These are phyloP conservation scores for Pseudocercospora fuligena DNA, from an alignment of 2,329 filamentous ascomycete species.

Conservation along the genomic window DNA sequence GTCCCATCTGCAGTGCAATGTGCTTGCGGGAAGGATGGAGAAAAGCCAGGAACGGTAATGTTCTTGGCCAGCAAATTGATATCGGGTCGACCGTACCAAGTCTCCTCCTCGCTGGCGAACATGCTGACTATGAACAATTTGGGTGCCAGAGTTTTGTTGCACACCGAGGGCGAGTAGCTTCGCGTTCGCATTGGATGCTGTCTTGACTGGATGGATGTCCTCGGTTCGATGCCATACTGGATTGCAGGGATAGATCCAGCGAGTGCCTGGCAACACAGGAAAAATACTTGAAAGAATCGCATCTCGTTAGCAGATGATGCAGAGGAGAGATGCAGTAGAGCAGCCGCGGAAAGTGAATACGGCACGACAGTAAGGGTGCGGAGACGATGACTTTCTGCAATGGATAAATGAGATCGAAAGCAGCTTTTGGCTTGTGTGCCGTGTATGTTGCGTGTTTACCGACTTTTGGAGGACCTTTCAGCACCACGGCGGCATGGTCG, in stretches of 20 bases:
- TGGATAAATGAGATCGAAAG: too few relatives aligned
- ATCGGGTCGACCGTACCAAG: slow-evolving; percentile 43
- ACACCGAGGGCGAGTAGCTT: background rate
- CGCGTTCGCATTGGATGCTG: slow-evolving; percentile 1
- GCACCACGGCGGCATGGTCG: too few relatives aligned
- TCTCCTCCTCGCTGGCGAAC: slow-evolving; percentile 58
- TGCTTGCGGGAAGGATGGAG: slow-evolving; percentile 45
- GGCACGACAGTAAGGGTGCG: too few relatives aligned
- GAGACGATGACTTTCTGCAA: too few relatives aligned
- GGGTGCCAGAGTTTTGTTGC: slow-evolving; percentile 41
- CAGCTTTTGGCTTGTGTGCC: too few relatives aligned
- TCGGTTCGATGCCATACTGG: slow-evolving; percentile 18
- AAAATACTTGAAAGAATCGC: background rate
- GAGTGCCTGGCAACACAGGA: slow-evolving; percentile 3
- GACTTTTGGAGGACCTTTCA: too few relatives aligned
- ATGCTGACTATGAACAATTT: slow-evolving; percentile 68
- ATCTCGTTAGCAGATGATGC: background rate
- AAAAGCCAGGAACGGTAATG: slow-evolving; percentile 40
- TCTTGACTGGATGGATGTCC: background rate
- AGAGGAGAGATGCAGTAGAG: too few relatives aligned
- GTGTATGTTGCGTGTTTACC: too few relatives aligned
- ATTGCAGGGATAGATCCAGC: slow-evolving; percentile 13
- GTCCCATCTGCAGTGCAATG: slow-evolving; percentile 65
- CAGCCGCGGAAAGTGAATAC: too few relatives aligned
- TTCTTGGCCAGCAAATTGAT: slow-evolving; percentile 40